These are phyloP conservation scores for Tetracladium marchalianum DNA, from an alignment of 495 filamentous ascomycete species.

Conservation along the genomic window DNA sequence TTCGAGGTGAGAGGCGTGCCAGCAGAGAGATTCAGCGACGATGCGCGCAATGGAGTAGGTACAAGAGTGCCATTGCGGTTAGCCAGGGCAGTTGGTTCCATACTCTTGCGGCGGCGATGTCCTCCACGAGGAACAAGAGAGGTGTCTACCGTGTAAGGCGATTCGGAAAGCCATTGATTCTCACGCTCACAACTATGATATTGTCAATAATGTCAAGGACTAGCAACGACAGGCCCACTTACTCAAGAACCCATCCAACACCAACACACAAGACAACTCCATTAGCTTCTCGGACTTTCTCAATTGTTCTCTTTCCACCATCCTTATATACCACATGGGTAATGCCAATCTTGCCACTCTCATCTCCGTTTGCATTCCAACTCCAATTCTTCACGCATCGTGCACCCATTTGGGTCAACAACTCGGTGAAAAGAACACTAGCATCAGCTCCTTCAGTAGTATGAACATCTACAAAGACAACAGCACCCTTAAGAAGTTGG, in stretches of 20 bases:
- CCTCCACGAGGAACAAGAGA: slow-evolving; percentile 65
- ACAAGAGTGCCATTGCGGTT: slow-evolving; percentile 61
- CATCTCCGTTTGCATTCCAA: slow-evolving; percentile 53
- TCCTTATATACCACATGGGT: slow-evolving; percentile 97
- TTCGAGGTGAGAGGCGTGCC: slow-evolving; percentile 25
- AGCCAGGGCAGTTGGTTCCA: slow-evolving; percentile 74
- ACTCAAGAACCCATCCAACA: slow-evolving; percentile 83
- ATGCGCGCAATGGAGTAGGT: slow-evolving; percentile 30
- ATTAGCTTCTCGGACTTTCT: slow-evolving; percentile 69
- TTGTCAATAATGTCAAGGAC: slow-evolving; percentile 7
- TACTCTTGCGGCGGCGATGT: slow-evolving; percentile 73
- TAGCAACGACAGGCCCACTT: slow-evolving; percentile 26
- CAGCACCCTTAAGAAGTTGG: slow-evolving; percentile 54
- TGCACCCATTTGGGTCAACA: slow-evolving; percentile 78
- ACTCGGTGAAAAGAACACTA: slow-evolving; percentile 70
- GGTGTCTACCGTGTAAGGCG: slow-evolving; percentile 61
- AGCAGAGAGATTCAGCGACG: slow-evolving; percentile 9
- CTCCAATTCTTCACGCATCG: slow-evolving; percentile 74
- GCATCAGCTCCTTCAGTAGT: slow-evolving; percentile 83
- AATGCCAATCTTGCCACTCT: slow-evolving; percentile 57
- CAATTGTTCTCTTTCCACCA: slow-evolving; percentile 73
- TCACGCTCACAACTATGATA: slow-evolving; percentile 65
- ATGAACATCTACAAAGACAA: slow-evolving; percentile 90
- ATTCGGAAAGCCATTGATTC: slow-evolving; percentile 63
- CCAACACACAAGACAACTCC: slow-evolving; percentile 77